phyloP scores from a whole-genome alignment of 2,329 filamentous ascomycete genomes.

The Pestalotiopsis sp. region DNA sequence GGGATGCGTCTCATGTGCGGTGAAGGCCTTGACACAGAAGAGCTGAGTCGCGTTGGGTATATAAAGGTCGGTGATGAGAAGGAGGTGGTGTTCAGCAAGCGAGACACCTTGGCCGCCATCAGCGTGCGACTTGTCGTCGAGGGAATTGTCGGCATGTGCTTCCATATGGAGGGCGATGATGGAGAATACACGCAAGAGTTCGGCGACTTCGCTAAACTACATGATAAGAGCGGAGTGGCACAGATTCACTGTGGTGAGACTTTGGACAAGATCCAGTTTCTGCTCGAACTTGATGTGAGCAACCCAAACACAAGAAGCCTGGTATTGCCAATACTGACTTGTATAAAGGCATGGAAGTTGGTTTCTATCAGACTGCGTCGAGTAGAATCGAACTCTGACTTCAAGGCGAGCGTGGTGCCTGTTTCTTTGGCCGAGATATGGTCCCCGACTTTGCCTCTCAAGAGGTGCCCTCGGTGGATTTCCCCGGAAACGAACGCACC shows the following conservation, averaged over 20 bases:
- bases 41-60: constrained; percentile 16
- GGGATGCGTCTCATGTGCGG: constrained; percentile 16
- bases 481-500: not conserved
- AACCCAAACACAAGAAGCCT: not conserved
- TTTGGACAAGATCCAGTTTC: constrained; percentile 12
- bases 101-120: constrained; percentile 12
- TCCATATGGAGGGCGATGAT: constrained; percentile 15
- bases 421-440: constrained; percentile 15
- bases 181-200: constrained; percentile 4
- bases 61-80: constrained; percentile 15
- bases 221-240: constrained; percentile 16
- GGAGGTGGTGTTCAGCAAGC: constrained; percentile 6
- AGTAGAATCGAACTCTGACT: not conserved
- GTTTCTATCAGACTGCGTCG: constrained; percentile 17
- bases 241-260: not conserved
- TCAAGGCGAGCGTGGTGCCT: not conserved
- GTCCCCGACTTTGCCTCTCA: constrained; percentile 19
- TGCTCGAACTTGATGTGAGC: constrained; percentile 21
- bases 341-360: constrained; percentile 20
- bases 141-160: constrained; percentile 19
- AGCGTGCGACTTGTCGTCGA: constrained; percentile 15
- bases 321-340: not conserved
- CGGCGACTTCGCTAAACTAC: constrained; percentile 16
- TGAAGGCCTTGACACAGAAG: not conserved
- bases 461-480: constrained; percentile 15